Evolutionary conservation across 495 filamentous ascomycete genomes (phyloP).

Genomic region (Penicillium flavigenum): DNA sequence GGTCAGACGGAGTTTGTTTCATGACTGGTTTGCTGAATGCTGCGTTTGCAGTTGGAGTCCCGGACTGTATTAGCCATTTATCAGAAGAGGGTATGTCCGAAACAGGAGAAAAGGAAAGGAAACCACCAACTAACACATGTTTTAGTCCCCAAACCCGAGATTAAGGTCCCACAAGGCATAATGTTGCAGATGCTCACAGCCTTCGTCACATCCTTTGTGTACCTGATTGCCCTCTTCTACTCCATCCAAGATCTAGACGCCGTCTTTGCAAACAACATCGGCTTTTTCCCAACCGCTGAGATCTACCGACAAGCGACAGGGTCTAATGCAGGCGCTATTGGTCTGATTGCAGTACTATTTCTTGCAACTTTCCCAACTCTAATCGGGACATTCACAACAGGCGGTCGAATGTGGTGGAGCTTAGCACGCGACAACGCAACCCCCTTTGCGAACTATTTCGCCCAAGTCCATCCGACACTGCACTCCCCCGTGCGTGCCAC

Average conservation of each 20-base stretch:
- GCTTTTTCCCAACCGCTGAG: slow-evolving; percentile 66
- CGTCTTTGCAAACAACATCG: slow-evolving; percentile 52
- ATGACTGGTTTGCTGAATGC: slow-evolving; percentile 72
- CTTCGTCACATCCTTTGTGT: slow-evolving; percentile 49
- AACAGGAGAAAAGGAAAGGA: background rate
- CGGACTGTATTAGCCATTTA: slow-evolving; percentile 68
- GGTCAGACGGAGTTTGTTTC: slow-evolving; percentile 66
- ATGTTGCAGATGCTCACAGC: slow-evolving; percentile 58
- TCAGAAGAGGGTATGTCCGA: slow-evolving; percentile 58
- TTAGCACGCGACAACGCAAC: slow-evolving; percentile 66
- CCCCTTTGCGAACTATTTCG: slow-evolving; percentile 37
- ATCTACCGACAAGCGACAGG: slow-evolving; percentile 75
- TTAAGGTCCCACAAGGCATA: slow-evolving; percentile 45
- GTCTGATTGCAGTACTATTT: slow-evolving; percentile 56
- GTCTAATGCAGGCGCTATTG: slow-evolving; percentile 54
- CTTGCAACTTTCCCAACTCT: slow-evolving; percentile 57
- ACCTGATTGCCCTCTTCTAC: slow-evolving; percentile 52
- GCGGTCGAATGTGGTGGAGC: slow-evolving; percentile 73
- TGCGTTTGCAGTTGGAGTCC: slow-evolving; percentile 73
- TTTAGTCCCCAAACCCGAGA: slow-evolving; percentile 27
- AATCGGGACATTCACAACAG: slow-evolving; percentile 65
- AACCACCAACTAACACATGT: background rate
- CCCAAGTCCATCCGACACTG: slow-evolving; percentile 38
- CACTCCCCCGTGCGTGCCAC: slow-evolving; percentile 64
- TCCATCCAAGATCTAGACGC: slow-evolving; percentile 60